Conservation (phyloP, 2,329 filamentous ascomycete genomes). For the Pseudogymnoascus sp. region DNA sequence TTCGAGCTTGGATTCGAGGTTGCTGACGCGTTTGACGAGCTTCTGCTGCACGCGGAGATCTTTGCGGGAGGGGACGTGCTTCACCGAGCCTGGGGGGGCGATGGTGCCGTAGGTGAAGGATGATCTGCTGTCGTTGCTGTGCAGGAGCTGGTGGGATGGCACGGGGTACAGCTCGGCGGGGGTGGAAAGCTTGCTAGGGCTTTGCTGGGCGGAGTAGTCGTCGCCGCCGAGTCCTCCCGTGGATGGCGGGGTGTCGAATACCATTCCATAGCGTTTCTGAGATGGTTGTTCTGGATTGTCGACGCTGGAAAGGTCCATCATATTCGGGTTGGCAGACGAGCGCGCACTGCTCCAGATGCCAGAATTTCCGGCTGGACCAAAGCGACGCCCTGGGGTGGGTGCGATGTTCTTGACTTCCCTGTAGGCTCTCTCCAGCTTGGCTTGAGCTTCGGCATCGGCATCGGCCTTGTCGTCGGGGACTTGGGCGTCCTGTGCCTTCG, state of each 20-base stretch:
- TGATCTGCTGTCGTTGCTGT: background rate
- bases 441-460: constrained; percentile 33
- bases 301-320: background rate
- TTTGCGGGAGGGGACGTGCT: constrained; percentile 40
- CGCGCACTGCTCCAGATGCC: background rate
- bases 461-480: constrained; percentile 35
- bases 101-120: background rate
- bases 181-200: background rate
- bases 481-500: constrained; percentile 30
- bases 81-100: background rate
- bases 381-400: constrained; percentile 24
- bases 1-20: constrained; percentile 49
- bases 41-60: constrained; percentile 49
- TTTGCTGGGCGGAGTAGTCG: background rate
- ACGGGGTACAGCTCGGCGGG: background rate
- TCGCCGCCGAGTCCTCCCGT: background rate
- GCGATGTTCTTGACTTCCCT: constrained; percentile 44
- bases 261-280: background rate
- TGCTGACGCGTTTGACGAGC: constrained; percentile 49
- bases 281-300: background rate
- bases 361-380: background rate
- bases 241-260: background rate
- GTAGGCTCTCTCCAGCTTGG: constrained; percentile 42
- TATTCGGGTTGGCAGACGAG: background rate
- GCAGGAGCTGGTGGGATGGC: background rate